These are phyloP conservation scores for Septoria linicola DNA, from an alignment of 2,329 filamentous ascomycete species.

Conservation along the genomic window DNA sequence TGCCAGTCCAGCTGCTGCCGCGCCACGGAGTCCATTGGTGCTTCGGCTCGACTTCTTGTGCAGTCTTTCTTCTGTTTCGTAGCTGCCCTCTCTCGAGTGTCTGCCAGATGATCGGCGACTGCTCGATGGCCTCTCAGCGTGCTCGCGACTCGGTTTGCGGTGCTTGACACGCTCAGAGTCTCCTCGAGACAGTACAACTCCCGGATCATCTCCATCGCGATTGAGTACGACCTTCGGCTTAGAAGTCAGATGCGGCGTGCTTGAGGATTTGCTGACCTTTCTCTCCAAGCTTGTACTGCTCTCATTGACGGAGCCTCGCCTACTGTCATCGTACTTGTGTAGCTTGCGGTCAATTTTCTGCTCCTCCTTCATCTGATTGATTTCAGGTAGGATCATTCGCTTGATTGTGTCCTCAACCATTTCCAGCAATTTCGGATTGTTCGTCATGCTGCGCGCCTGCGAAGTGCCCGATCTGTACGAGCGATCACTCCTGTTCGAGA, in stretches of 20 bases:
- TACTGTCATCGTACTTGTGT: constrained; percentile 65
- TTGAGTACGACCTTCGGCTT: constrained; percentile 63
- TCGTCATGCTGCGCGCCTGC: constrained; percentile 74
- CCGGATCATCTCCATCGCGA: constrained; percentile 58
- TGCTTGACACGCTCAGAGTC: constrained; percentile 55
- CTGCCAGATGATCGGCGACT: constrained; percentile 32
- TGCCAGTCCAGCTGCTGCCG: constrained; percentile 55
- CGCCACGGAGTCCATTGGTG: constrained; percentile 47
- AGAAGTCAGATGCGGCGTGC: constrained; percentile 57
- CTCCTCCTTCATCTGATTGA: constrained; percentile 87
- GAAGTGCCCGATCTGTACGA: constrained; percentile 61
- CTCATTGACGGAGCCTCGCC: constrained; percentile 51
- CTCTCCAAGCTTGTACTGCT: constrained; percentile 53
- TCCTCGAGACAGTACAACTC: constrained; percentile 56
- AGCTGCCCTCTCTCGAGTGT: constrained; percentile 29
- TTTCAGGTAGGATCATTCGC: constrained; percentile 82
- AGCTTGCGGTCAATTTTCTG: constrained; percentile 74
- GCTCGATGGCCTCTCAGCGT: constrained; percentile 30
- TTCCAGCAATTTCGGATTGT: constrained; percentile 86
- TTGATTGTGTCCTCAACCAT: constrained; percentile 93
- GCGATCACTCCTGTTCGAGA: constrained; percentile 60
- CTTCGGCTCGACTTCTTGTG: constrained; percentile 57
- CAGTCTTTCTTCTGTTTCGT: constrained; percentile 50
- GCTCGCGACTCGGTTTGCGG: constrained; percentile 54
- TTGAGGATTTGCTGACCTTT: constrained; percentile 60